Base-by-base conservation (phyloP, 2,329 filamentous ascomycete species). In the Colletotrichum orchidophilum region DNA sequence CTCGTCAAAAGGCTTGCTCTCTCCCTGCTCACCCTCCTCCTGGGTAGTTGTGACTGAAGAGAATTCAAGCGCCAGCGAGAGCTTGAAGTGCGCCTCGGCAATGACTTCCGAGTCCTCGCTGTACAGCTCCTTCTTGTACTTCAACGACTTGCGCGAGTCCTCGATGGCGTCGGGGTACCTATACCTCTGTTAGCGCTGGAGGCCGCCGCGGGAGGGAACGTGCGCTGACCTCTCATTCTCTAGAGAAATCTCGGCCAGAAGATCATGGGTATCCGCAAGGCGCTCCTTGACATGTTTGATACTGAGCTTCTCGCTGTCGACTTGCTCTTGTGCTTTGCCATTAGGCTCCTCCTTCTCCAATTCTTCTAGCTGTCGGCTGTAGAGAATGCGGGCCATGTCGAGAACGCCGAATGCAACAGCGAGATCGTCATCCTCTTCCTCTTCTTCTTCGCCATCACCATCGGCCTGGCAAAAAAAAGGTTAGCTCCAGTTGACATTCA, bases 31-130 rank as follows among this genome's bases (percentile, higher is more conserved):
- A 26, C 78, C 81, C 63, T 85, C 83, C 54, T 88, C 86, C 18
- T 88, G 88, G 13, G 86, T 82, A 1, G 88, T 86, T 6, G 91
- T 93, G 55, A 96, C 90, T 0, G 94, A 96, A 4, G 94, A 94
- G 76, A 98, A 98, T 79, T 99, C 96, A 31, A 99, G 88, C 0
- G 96, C 96, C 18, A 99, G 89, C 0, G 96, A 97, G 29, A 99
- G 91, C 83, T 98, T 98, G 86, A 93, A 99, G 84, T 99, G 95
- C 18, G 94, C 96, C 84, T 99, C 96, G 52, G 96, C 96, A 67
- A 98, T 88, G 62, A 97, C 88, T 76, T 95, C 93, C 15, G 94
- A 94, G 73, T 97, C 94, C 60, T 92, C 87, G 0, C 94, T 88
- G 78, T 94, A 95, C 3, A 98, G 87, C 61, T 93, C 88, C 75